A percentile compares a stretch with the other conserved stretches of the same genome.
These are phyloP conservation scores for Datura wrightii DNA, from an alignment of 257 asterid species.

Conservation along the genomic window DNA sequence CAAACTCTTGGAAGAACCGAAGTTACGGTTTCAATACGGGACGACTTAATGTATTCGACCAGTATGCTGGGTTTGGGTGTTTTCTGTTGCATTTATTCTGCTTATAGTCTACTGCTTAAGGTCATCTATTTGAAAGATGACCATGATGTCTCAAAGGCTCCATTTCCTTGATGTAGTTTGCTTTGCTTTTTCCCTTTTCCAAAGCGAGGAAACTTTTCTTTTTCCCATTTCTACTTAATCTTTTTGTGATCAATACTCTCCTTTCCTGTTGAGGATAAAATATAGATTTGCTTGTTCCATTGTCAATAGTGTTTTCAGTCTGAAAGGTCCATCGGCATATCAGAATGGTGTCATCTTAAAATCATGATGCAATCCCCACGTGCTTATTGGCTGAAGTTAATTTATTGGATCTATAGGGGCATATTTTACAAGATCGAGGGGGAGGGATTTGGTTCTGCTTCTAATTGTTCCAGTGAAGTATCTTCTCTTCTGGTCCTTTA, in stretches of 20 bases:
- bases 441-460: neutral
- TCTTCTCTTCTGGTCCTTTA: slow-evolving; percentile 11
- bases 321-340: slow-evolving; percentile 5
- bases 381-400: neutral
- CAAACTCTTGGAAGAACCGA: neutral
- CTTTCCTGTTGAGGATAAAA: neutral
- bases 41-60: neutral
- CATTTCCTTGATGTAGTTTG: slow-evolving; percentile 13
- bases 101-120: slow-evolving; percentile 8
- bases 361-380: neutral
- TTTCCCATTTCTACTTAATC: neutral
- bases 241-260: neutral
- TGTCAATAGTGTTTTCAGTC: slow-evolving; percentile 9
- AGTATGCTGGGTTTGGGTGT: slow-evolving; percentile 12
- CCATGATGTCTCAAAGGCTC: neutral
- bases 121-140: neutral
- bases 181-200: slow-evolving; percentile 2
- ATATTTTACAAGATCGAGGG: slow-evolving; percentile 2
- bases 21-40: neutral
- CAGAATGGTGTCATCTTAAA: neutral
- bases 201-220: neutral
- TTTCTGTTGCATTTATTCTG: slow-evolving; percentile 18
- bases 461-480: neutral
- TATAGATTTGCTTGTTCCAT: neutral
- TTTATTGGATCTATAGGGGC: slow-evolving; percentile 6